Conservation (phyloP, 2,329 filamentous ascomycete species). For the Chaetomiaceae sp. region DNA sequence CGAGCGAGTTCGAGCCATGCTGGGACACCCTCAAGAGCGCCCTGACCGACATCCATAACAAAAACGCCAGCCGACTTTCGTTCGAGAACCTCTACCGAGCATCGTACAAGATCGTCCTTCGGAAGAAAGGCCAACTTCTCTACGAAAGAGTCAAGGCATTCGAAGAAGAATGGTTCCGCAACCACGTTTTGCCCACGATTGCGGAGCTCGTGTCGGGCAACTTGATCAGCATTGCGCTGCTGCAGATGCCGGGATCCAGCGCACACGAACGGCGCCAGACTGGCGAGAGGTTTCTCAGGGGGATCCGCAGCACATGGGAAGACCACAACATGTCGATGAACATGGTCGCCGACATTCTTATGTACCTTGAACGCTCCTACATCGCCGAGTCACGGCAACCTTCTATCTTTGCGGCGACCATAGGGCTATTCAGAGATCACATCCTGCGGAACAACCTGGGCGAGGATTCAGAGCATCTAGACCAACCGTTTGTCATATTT, state of each 20-base stretch:
- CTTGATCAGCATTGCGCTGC: constrained; percentile 57
- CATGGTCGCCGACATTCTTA: constrained; percentile 93
- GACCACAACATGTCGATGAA: constrained; percentile 91
- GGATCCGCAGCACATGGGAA: constrained; percentile 74
- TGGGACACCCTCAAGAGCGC: constrained; percentile 76
- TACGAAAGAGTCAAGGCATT: constrained; percentile 78
- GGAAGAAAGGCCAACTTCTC: constrained; percentile 76
- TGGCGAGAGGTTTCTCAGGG: constrained; percentile 77
- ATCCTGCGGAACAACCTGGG: constrained; percentile 63
- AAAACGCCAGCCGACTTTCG: constrained; percentile 82
- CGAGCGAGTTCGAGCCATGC: constrained; percentile 76
- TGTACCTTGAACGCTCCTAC: constrained; percentile 93
- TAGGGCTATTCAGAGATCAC: constrained; percentile 82
- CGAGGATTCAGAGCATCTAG: constrained; percentile 35
- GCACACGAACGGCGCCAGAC: constrained; percentile 72
- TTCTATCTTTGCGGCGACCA: constrained; percentile 77
- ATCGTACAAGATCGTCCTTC: constrained; percentile 88
- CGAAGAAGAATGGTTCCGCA: constrained; percentile 74
- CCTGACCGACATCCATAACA: constrained; percentile 82
- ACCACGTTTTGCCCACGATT: constrained; percentile 68
- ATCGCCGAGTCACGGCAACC: constrained; percentile 65
- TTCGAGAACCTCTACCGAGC: constrained; percentile 95
- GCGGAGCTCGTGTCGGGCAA: constrained; percentile 65
- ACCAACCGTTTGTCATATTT: constrained; percentile 50
- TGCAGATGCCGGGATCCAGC: constrained; percentile 55